Conservation (phyloP, 495 filamentous ascomycete species). For the Parachaetomium inaequale region DNA sequence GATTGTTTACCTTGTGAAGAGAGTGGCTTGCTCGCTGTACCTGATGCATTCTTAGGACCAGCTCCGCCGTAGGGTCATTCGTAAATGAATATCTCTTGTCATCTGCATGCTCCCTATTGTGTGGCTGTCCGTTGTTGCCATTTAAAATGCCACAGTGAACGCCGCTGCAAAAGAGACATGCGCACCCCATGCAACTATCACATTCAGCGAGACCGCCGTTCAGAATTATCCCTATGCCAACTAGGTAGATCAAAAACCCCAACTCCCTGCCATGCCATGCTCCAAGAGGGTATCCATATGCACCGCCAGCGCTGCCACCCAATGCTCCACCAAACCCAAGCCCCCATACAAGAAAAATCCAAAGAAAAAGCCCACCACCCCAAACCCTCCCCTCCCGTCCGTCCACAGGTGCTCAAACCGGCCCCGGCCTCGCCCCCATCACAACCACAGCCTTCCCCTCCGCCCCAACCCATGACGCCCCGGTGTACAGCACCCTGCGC, state of each 20-base stretch:
- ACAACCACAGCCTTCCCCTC: slow-evolving; percentile 48
- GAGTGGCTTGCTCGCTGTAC: not conserved
- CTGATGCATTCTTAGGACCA: too few species aligned
- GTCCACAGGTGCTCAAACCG: not conserved
- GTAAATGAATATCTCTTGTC: too few species aligned
- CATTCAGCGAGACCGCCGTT: too few species aligned
- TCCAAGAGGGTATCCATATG: slow-evolving; percentile 2
- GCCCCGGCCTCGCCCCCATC: slow-evolving; percentile 31
- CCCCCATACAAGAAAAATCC: not conserved
- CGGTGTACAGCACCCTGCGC: slow-evolving; percentile 50
- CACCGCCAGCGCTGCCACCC: not conserved
- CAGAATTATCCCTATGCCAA: not conserved
- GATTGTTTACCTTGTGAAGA: not conserved
- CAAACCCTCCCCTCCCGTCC: not conserved
- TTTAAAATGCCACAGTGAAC: too few species aligned
- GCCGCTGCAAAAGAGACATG: too few species aligned
- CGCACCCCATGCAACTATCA: too few species aligned
- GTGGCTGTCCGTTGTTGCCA: too few species aligned
- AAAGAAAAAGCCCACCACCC: not conserved
- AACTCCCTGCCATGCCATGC: slow-evolving; percentile 14
- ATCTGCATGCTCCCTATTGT: too few species aligned
- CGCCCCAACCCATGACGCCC: slow-evolving; percentile 56
- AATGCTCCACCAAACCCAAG: slow-evolving; percentile 1
- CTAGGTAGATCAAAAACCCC: not conserved
- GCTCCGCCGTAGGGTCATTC: too few species aligned